Base-by-base conservation (phyloP, 352 stramenopile species). In the Aphanomyces invadans region DNA sequence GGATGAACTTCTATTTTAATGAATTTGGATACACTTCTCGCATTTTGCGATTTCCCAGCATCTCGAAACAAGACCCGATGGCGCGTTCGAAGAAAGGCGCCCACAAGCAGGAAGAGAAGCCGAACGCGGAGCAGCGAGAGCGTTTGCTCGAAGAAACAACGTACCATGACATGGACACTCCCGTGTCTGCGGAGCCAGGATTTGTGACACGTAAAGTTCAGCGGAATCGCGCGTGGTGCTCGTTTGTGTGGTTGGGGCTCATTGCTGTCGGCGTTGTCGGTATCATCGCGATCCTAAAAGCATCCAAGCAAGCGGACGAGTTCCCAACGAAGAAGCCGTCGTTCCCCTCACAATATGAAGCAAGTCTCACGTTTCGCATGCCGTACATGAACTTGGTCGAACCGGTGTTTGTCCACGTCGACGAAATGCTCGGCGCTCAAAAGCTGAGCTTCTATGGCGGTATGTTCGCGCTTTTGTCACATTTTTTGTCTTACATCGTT, bases 361-460 rank as follows among this genome's bases (percentile, higher is more conserved):
- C 86, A 59, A 95, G 84, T 25, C 65, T 96, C 19, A 93, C 80
- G 0, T 79, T 96, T 62, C 84, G 89, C 68, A 91, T 96, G 81
- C 86, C 87, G 1, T 96, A 96, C 65, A 92, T 94, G 53, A 73
- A 92, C 65, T 85, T 96, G 65, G 76, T 91, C 5, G 87, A 96
- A 70, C 87, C 87, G 4, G 71, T 96, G 25, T 93, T 92, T 69
- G 86, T 92, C 12, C 83, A 95, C 54, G 74, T 92, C 33, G 81
- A 95, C 62, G 82, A 86, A 60, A 42, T 45, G 4, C 83, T 79
- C 25, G 83, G 86, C 1, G 73, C 91, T 7, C 83, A 95, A 73
- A 90, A 90, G 62, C 73, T 95, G 51, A 92, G 82, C 71, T 96
- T 91, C 76, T 95, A 95, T 60, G 87, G 87, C 62, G 87, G 65